These are phyloP conservation scores for Rugosomyces carneus DNA, from an alignment of 1,284 basidiomycete species.

Conservation along the genomic window DNA sequence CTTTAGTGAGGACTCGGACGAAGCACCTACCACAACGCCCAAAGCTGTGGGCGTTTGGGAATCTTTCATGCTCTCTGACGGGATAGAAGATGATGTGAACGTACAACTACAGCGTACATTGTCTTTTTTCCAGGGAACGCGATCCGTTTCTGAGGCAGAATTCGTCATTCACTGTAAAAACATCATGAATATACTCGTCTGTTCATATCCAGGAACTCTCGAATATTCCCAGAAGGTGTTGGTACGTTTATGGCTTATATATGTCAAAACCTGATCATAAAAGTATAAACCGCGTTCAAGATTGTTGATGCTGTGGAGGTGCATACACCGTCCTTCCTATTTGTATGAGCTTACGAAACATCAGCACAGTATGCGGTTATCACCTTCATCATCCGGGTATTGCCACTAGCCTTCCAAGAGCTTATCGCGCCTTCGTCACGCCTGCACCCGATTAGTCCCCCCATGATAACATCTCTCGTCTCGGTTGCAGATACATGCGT, in stretches of 20 bases:
- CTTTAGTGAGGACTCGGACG: too few species aligned
- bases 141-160: slow-evolving; percentile 16
- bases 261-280: background rate
- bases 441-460: slow-evolving; percentile 13
- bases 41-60: background rate
- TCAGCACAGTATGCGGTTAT: slow-evolving; percentile 13
- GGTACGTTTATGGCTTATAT: slow-evolving; percentile 6
- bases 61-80: background rate
- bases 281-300: slow-evolving; percentile 6
- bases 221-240: slow-evolving; percentile 5
- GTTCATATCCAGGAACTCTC: slow-evolving; percentile 7
- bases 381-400: slow-evolving; percentile 16
- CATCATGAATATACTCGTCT: slow-evolving; percentile 14
- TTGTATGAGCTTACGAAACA: background rate
- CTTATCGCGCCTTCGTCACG: slow-evolving; percentile 7
- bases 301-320: slow-evolving; percentile 18
- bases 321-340: background rate
- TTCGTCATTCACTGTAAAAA: slow-evolving; percentile 16
- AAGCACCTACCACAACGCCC: background rate
- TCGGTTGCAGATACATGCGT: slow-evolving; percentile 13
- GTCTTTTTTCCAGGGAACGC: slow-evolving; percentile 8
- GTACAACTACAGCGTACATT: slow-evolving; percentile 14
- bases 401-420: slow-evolving; percentile 14
- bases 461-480: slow-evolving; percentile 15
- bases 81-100: background rate